Base-by-base conservation (phyloP, 306 rosid genomes). In the Rubus parviflorus region DNA sequence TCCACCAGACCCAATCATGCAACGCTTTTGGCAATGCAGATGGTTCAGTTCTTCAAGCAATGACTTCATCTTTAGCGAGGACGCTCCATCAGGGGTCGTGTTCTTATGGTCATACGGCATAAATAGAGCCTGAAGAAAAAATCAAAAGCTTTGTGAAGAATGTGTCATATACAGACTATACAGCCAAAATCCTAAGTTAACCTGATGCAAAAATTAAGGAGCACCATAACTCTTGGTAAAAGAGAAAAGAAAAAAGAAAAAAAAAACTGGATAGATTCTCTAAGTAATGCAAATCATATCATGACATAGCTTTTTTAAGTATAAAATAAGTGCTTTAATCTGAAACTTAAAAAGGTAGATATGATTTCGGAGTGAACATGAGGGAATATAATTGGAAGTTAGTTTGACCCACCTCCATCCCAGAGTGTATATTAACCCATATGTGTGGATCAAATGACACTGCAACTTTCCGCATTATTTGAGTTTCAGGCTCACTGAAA, bases 91-190 rank as follows among this genome's bases (percentile, higher is more conserved):
- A 41, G 96, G 99, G 23, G 96, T 96, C 48, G 86, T 84, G 85
- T 96, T 96, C 88, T 88, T 96, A 82, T 96, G 99, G 84, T 96
- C 99, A 48, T 96, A 96, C 14, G 99, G 99, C 99, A 91, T 96
- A 82, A 96, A 96, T 52, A 96, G 86, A 64, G 99, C 99, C 99
- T 96, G 89, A 15, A 76, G 16, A 79, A 35, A 15, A 73, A 73
- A 62, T 48, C 7, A 60, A 17, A 43, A 74, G 1, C 61, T 54
- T 43, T 19, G 48, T 54, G 38, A 70, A 77, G 49, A 66, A 54
- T 60, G 11, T 43, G 41, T 54, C 25, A 66, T 15, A 54, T 19
- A 23, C 43, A 67, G 48, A 53, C 47, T 56, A 40, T 51, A 68
- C 54, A 37, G 43, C 12, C 49, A 25, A 71, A 72, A 57, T 22